Percentiles rank a stretch among this genome's conserved stretches.
Evolutionary conservation across 2,329 filamentous ascomycete genomes (phyloP).

Genomic region (Penicillium sp.): DNA sequence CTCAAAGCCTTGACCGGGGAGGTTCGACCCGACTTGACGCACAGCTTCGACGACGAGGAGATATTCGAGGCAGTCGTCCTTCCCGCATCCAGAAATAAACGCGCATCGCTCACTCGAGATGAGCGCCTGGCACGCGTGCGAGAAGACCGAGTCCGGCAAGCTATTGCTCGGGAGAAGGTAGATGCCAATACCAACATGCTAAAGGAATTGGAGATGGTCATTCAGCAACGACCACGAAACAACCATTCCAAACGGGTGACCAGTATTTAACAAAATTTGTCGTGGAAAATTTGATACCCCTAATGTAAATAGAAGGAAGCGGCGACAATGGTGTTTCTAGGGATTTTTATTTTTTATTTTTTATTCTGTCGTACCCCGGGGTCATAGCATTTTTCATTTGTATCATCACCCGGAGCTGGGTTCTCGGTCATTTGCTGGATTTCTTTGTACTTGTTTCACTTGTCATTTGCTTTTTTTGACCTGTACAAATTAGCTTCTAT

Average conservation of each 20-base stretch:
- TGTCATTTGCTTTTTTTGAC: not conserved
- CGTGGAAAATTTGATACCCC: conserved; percentile 32
- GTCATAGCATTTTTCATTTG: conserved; percentile 6
- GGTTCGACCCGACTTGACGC: conserved; percentile 36
- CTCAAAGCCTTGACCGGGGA: conserved; percentile 78
- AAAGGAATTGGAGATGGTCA: conserved; percentile 86
- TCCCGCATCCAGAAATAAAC: conserved; percentile 60
- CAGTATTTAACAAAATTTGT: conserved; percentile 37
- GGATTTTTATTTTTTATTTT: conserved; percentile 10
- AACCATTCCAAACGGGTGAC: conserved; percentile 44
- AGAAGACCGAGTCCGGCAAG: conserved; percentile 77
- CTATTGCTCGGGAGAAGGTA: conserved; percentile 67
- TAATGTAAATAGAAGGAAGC: conserved; percentile 32
- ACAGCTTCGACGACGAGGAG: conserved; percentile 61
- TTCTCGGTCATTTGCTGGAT: not conserved
- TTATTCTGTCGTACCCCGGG: conserved; percentile 3
- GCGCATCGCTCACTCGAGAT: conserved; percentile 72
- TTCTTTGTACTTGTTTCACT: not conserved
- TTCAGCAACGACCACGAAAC: conserved; percentile 58
- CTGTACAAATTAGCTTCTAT: conserved; percentile 2
- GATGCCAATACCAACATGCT: conserved; percentile 89
- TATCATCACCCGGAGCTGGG: not conserved
- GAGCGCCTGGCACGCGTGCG: conserved; percentile 85
- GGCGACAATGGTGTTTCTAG: conserved; percentile 33
- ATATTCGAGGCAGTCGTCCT: conserved; percentile 89